These are phyloP conservation scores for Suillus subluteus DNA, from an alignment of 768 basidiomycete genomes.

Conservation along the genomic window DNA sequence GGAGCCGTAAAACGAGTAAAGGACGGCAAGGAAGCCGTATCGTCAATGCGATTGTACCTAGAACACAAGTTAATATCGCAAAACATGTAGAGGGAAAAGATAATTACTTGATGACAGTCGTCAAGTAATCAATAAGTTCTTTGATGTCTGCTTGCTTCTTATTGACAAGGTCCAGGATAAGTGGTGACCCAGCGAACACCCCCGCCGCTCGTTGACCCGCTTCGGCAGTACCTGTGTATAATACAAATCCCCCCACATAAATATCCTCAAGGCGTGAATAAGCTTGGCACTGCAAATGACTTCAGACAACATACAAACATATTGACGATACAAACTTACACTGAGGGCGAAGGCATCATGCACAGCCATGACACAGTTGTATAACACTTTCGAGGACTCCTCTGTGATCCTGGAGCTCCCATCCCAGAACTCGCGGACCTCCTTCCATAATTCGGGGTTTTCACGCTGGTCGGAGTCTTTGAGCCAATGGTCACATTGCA, in stretches of 20 bases:
- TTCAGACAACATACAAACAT: too few relatives aligned
- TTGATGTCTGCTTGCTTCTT: too few relatives aligned
- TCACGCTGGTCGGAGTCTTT: neutral
- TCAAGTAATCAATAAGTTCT: neutral
- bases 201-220: too few relatives aligned
- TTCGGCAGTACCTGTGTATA: too few relatives aligned
- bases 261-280: too few relatives aligned
- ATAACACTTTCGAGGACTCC: neutral
- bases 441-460: neutral
- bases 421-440: neutral
- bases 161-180: too few relatives aligned
- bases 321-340: neutral
- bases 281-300: too few relatives aligned
- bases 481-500: neutral
- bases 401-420: neutral
- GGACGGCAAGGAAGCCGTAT: conserved; percentile 20
- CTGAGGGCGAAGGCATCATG: neutral
- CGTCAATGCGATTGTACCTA: conserved; percentile 34
- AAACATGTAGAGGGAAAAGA: neutral
- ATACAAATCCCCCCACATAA: too few relatives aligned
- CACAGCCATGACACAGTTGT: neutral
- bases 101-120: neutral
- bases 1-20: neutral
- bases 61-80: neutral
- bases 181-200: too few relatives aligned